Conservation (phyloP, 305 asterid genomes). For the Fraxinus floribunda region DNA sequence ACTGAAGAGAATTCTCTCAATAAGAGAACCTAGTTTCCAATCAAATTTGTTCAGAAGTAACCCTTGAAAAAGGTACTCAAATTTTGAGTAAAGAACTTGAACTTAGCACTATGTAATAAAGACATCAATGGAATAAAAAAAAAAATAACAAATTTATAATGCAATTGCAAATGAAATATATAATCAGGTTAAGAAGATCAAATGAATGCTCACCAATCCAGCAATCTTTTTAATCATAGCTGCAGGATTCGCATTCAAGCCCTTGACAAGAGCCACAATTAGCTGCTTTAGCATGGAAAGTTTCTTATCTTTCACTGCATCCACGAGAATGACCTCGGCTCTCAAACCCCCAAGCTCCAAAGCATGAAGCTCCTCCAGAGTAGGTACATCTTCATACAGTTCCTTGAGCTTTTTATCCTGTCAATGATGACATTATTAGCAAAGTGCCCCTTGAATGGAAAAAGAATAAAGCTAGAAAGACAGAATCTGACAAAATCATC, state of each 20-base stretch:
- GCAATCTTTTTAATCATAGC: slow-evolving; percentile 91
- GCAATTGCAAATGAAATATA: neutral
- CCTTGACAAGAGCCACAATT: slow-evolving; percentile 75
- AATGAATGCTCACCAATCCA: slow-evolving; percentile 70
- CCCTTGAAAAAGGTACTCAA: slow-evolving; percentile 10
- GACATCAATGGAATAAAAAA: neutral
- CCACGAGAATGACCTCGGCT: slow-evolving; percentile 85
- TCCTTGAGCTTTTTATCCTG: slow-evolving; percentile 95
- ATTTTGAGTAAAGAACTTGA: neutral
- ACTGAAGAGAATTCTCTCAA: neutral
- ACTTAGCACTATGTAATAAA: neutral
- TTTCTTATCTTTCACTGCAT: slow-evolving; percentile 80
- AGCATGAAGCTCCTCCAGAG: slow-evolving; percentile 80
- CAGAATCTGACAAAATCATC: neutral
- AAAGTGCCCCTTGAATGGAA: slow-evolving; percentile 4
- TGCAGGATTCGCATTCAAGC: slow-evolving; percentile 73
- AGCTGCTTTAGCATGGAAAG: slow-evolving; percentile 88
- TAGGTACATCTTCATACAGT: slow-evolving; percentile 74
- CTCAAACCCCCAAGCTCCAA: slow-evolving; percentile 78
- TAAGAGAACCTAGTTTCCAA: slow-evolving; percentile 12
- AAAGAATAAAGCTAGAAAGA: neutral
- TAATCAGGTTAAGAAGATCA: slow-evolving; percentile 18
- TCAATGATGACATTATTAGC: slow-evolving; percentile 13
- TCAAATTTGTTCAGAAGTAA: slow-evolving; percentile 7
- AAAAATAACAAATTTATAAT: neutral